Evolutionary conservation across 1,284 basidiomycete species (phyloP).

Genomic region (Melampsora occidentalis): DNA sequence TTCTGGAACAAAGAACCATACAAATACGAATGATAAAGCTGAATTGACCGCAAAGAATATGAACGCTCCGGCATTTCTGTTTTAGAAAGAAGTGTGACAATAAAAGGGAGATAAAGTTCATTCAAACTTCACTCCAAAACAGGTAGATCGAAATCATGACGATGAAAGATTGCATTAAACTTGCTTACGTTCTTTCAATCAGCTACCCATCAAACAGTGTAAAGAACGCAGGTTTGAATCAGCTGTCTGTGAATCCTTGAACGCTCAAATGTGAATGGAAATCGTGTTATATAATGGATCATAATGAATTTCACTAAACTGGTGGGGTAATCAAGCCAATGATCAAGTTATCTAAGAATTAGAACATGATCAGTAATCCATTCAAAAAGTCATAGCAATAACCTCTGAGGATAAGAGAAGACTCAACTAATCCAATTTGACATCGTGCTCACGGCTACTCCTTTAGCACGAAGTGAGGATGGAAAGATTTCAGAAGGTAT

Average conservation of each 20-base stretch:
- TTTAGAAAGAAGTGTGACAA: neutral
- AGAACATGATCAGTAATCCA: neutral
- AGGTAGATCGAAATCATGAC: neutral
- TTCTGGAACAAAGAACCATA: constrained; percentile 45
- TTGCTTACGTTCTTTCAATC: constrained; percentile 32
- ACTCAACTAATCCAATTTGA: constrained; percentile 51
- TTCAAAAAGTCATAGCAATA: neutral
- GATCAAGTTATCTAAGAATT: constrained; percentile 34
- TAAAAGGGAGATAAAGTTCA: neutral
- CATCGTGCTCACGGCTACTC: constrained; percentile 50
- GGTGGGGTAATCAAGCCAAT: constrained; percentile 45
- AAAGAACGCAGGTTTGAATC: neutral
- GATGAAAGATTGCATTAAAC: neutral
- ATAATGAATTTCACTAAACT: constrained; percentile 25
- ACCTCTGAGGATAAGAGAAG: neutral
- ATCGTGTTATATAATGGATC: neutral
- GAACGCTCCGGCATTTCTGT: constrained; percentile 44
- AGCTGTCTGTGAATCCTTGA: neutral
- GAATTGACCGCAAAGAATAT: constrained; percentile 45
- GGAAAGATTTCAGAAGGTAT: constrained; percentile 51
- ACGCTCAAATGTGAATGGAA: neutral
- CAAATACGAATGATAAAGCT: constrained; percentile 41
- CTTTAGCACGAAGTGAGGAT: constrained; percentile 50
- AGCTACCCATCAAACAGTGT: neutral
- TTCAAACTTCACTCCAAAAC: neutral